Base-by-base conservation (phyloP, 2,329 filamentous ascomycete genomes). In the Epichloe festucae region DNA sequence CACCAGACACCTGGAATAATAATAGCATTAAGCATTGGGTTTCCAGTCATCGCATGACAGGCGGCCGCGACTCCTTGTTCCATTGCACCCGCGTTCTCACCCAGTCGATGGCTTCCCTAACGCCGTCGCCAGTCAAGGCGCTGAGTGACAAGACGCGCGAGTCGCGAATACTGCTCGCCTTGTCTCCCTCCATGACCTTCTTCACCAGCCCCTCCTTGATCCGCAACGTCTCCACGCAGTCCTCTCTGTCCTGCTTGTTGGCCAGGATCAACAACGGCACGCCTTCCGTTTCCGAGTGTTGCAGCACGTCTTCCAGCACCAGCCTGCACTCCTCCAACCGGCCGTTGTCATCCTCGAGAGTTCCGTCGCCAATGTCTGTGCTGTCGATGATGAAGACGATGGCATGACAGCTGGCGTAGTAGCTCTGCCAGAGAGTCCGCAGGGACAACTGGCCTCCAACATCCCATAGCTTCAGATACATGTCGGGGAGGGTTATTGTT, bases 391-490 rank as follows among this genome's bases (percentile, higher is more conserved):
- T 89, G 70, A 97, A 98, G 56, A 98, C 88, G 62, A 98, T 95
- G 58, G 93, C 93, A 67, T 98, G 93, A 63, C 89, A 95, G 67
- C 82, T 87, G 48, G 82, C 77, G 74, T 96, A 98, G 73, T 98
- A 98, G 68, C 84, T 89, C 68, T 95, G 89, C 93, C 93, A 98
- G 35, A 97, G 80, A 56, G 85, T 85, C 55, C 93, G 84, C 64
- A 98, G 78, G 31, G 81, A 85, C 63, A 93, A 82, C 69, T 98
- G 93, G 6, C 93, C 93, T 57, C 93, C 93, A 1, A 98, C 89
- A 65, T 98, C 93, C 93, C 93, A 97, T 61, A 98, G 86, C 74
- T 96, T 95, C 64, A 98, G 77, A 74, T 97, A 96, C 81, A 96
- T 91, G 67, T 95, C 89, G 15, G 89, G 85, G 23, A 97, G 77